These are phyloP conservation scores for Gentiana macrophylla DNA, from an alignment of 257 asterid genomes.

Conservation along the genomic window DNA sequence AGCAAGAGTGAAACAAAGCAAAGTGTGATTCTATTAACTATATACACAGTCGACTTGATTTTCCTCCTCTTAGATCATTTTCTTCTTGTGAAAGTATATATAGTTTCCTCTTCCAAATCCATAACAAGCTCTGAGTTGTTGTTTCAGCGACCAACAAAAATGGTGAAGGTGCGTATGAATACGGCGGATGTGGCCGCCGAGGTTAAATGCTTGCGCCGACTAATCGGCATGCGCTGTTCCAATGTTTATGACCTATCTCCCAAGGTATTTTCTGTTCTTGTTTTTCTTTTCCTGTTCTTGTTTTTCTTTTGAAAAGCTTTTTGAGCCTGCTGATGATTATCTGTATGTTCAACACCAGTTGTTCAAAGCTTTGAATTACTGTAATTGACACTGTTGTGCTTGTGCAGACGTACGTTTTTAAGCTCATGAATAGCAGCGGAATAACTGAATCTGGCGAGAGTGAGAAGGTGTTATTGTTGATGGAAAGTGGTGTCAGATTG, in stretches of 20 bases:
- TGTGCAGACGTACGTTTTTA: slow-evolving; percentile 83
- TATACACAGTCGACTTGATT: too few species aligned
- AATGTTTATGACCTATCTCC: slow-evolving; percentile 93
- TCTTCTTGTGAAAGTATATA: too few species aligned
- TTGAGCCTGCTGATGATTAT: background rate
- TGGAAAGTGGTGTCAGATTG: slow-evolving; percentile 95
- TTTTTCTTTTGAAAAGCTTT: background rate
- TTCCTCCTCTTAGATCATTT: too few species aligned
- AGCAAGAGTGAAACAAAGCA: too few species aligned
- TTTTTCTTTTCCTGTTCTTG: background rate
- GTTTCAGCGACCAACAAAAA: slow-evolving; percentile 6
- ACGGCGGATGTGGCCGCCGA: slow-evolving; percentile 99
- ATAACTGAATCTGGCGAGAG: slow-evolving; percentile 94
- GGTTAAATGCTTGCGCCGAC: slow-evolving; percentile 87
- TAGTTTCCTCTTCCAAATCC: too few species aligned
- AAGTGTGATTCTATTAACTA: too few species aligned
- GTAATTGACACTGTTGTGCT: background rate
- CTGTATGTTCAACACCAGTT: too few species aligned
- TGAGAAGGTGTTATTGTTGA: slow-evolving; percentile 83
- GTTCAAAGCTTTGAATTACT: too few species aligned
- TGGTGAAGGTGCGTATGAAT: slow-evolving; percentile 99
- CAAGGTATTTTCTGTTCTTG: slow-evolving; percentile 30
- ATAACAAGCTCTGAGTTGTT: background rate
- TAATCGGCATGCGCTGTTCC: slow-evolving; percentile 98
- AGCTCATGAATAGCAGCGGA: slow-evolving; percentile 96